Evolutionary conservation across 352 stramenopile genomes (phyloP), one percentile per base, ranked within the genome.

Genomic region (Aphanomyces astaci): DNA sequence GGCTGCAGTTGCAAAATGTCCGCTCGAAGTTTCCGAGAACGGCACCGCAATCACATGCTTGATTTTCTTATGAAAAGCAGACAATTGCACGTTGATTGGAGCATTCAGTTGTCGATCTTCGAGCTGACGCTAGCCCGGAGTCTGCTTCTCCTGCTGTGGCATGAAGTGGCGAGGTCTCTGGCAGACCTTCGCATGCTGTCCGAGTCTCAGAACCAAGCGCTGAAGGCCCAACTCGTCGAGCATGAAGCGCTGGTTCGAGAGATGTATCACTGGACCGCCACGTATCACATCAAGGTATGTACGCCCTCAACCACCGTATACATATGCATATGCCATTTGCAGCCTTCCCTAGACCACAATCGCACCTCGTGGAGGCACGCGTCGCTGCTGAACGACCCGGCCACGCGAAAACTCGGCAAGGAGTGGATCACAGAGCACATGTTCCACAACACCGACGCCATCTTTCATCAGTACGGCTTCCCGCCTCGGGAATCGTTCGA

Each of bases 21-120:
- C 60, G 46, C 51, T 10, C 13, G 30, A 24, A 9, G 69, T 71
- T 67, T 73, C 69, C 51, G 43, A 36, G 54, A 71, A 73, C 48
- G 69, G 62, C 33, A 73, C 31, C 43, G 71, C 5, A 55, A 48
- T 51, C 24, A 73, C 54, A 49, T 66, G 66, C 63, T 73, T 73
- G 30, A 73, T 57, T 55, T 73, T 73, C 33, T 71, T 72, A 2
- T 63, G 40, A 1, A 46, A 63, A 52, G 49, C 70, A 54, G 22
- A 49, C 4, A 74, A 39, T 55, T 74, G 70, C 28, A 74, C 65
- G n/a, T 33, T 71, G n/a, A 73, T 67, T 22, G 60, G 4, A 40
- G 53, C 54, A 31, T 73, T 73, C 24, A 71, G 69, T 49, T 73
- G 69, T n/a, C n/a, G n/a, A n/a, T n/a, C n/a, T n/a, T n/a, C n/a